phyloP scores from a whole-genome alignment of 495 filamentous ascomycete genomes.

The Aspergillus wentii region DNA sequence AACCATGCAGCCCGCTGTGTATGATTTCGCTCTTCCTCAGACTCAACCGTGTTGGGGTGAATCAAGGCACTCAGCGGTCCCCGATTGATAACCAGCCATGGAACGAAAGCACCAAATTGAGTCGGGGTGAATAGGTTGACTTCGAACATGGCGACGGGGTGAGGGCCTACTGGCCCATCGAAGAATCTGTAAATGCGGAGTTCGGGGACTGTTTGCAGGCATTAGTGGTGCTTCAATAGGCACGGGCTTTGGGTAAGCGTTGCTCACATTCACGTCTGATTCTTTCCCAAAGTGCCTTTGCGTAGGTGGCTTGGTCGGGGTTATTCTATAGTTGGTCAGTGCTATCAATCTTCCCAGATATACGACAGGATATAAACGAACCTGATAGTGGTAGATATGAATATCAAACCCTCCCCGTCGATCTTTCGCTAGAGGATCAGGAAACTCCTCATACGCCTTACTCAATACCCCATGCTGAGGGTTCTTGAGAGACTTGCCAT shows the following conservation, averaged over 20 bases:
- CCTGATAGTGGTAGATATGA: slow-evolving; percentile 73
- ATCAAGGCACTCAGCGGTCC: slow-evolving; percentile 75
- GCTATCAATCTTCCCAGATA: not conserved
- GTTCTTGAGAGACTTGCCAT: slow-evolving; percentile 65
- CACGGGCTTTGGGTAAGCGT: not conserved
- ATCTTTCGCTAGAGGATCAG: slow-evolving; percentile 58
- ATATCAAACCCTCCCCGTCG: slow-evolving; percentile 63
- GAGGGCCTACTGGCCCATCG: slow-evolving; percentile 75
- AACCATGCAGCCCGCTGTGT: slow-evolving; percentile 82
- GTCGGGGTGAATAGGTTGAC: slow-evolving; percentile 81
- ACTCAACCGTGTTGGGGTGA: slow-evolving; percentile 69
- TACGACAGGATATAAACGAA: slow-evolving; percentile 5
- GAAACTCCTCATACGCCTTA: slow-evolving; percentile 60
- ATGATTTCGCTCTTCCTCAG: slow-evolving; percentile 60
- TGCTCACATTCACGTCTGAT: slow-evolving; percentile 72
- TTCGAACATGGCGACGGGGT: slow-evolving; percentile 84
- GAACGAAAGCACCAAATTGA: slow-evolving; percentile 83
- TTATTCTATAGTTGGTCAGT: slow-evolving; percentile 41
- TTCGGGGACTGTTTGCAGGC: slow-evolving; percentile 61
- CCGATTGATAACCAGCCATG: slow-evolving; percentile 79
- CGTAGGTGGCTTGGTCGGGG: slow-evolving; percentile 56
- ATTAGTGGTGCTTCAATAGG: not conserved
- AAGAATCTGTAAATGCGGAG: slow-evolving; percentile 76
- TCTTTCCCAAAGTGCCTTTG: slow-evolving; percentile 67
- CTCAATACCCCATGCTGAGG: slow-evolving; percentile 51